phyloP scores from a whole-genome alignment of 345 rosid species.

The Hirschfeldia incana region DNA sequence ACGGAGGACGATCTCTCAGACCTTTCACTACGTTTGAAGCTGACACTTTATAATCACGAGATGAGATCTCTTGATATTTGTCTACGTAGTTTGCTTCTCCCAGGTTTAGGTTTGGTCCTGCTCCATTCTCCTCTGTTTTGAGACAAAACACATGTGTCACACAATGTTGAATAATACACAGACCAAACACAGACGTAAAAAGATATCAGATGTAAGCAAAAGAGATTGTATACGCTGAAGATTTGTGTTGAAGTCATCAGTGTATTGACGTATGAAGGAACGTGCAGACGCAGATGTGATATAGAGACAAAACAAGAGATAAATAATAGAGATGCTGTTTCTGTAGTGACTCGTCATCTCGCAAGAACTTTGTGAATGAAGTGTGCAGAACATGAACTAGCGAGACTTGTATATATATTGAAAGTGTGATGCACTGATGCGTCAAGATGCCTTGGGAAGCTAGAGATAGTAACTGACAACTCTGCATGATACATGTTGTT shows the following conservation, averaged over 20 bases:
- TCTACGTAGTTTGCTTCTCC: not conserved
- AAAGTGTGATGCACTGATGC: not conserved
- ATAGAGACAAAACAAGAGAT: not conserved
- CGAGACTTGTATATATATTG: not conserved
- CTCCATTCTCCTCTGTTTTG: slow-evolving; percentile 4
- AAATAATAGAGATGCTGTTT: not conserved
- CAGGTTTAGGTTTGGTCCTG: not conserved
- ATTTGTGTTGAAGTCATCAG: not conserved
- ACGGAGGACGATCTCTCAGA: slow-evolving; percentile 20
- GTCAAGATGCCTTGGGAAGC: not conserved
- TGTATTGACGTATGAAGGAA: not conserved
- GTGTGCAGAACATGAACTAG: not conserved
- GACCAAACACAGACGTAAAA: not conserved
- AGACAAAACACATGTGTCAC: not conserved
- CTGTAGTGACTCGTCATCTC: not conserved
- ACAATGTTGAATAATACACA: not conserved
- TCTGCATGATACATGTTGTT: not conserved
- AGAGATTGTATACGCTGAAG: not conserved
- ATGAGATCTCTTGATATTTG: not conserved
- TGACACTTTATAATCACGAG: slow-evolving; percentile 11
- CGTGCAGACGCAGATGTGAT: not conserved
- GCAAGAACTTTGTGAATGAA: not conserved
- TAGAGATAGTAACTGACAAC: not conserved
- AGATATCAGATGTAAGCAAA: not conserved
- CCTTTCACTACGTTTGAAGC: slow-evolving; percentile 9